Conservation (phyloP, 805 yeast species). For the Blastobotrys attinorum region DNA sequence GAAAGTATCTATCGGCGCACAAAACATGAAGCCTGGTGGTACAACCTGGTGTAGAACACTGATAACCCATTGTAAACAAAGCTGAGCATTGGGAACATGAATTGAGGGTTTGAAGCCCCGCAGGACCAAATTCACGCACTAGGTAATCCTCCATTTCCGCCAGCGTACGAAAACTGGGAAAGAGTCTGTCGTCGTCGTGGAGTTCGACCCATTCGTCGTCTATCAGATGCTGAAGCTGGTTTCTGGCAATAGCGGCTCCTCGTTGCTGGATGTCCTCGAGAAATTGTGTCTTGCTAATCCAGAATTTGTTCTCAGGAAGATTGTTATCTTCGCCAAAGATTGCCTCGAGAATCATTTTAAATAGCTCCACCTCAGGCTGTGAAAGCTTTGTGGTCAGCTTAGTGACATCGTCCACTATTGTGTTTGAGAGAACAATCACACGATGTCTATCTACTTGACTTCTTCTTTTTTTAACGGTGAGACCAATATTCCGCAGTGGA, state of each 20-base stretch:
- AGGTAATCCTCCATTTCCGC: constrained; percentile 41
- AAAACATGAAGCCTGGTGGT: constrained; percentile 39
- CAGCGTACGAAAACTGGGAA: constrained; percentile 35
- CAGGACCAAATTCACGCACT: constrained; percentile 33
- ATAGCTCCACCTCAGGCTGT: constrained; percentile 36
- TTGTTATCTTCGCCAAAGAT: constrained; percentile 27
- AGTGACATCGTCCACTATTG: constrained; percentile 29
- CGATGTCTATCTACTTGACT: background rate
- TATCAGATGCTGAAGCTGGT: constrained; percentile 22
- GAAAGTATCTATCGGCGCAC: constrained; percentile 31
- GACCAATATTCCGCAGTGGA: too few relatives aligned
- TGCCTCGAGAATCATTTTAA: constrained; percentile 38
- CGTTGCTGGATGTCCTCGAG: background rate
- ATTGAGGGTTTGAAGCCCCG: constrained; percentile 26
- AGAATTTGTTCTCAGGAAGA: constrained; percentile 4
- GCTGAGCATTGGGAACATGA: constrained; percentile 45
- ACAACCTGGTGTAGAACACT: constrained; percentile 32
- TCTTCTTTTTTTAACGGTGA: constrained; percentile 26
- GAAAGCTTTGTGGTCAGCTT: constrained; percentile 29
- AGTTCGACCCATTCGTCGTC: constrained; percentile 43
- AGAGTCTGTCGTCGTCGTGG: background rate
- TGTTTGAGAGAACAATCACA: background rate
- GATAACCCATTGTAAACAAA: constrained; percentile 45
- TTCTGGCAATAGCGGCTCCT: background rate
- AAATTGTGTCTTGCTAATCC: constrained; percentile 19